A percentile compares a stretch with the other conserved stretches of the same genome.
phyloP scores from a whole-genome alignment of 2,329 filamentous ascomycete species.

The Graphilbum ipis-grandicollis region DNA sequence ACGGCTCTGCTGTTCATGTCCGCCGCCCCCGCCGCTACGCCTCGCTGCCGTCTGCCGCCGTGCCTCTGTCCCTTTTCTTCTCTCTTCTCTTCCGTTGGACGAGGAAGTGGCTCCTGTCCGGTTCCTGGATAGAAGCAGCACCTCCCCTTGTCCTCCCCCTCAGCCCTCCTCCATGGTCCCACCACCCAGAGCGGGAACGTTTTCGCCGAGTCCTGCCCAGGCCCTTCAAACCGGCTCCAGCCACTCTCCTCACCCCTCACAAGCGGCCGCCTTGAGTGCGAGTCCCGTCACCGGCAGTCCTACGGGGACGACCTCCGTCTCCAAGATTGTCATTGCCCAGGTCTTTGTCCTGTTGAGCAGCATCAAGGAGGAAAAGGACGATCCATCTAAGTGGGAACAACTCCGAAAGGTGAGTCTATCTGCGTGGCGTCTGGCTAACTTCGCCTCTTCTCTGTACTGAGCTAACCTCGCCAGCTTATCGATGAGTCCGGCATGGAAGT shows the following conservation, averaged over 20 bases:
- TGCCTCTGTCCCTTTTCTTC: neutral
- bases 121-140: conserved; percentile 9
- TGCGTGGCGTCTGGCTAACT: no score
- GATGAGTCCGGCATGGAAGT: conserved; percentile 99
- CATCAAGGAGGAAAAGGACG: conserved; percentile 82
- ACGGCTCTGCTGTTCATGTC: conserved; percentile 1
- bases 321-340: conserved; percentile 90
- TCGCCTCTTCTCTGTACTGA: no score
- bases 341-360: conserved; percentile 87
- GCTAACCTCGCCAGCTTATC: conserved; percentile 47
- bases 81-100: conserved; percentile 7
- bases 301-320: conserved; percentile 49
- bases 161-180: conserved; percentile 31
- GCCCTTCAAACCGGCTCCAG: conserved; percentile 36
- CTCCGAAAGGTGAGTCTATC: conserved; percentile 71
- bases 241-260: conserved; percentile 39
- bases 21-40: conserved; percentile 1
- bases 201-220: conserved; percentile 43
- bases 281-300: conserved; percentile 46
- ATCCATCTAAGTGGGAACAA: conserved; percentile 82
- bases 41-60: neutral
- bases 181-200: conserved; percentile 45
- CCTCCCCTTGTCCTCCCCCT: conserved; percentile 5
- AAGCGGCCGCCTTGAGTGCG: conserved; percentile 37
- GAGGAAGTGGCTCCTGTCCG: conserved; percentile 12